These are phyloP conservation scores for Botrytis elliptica DNA, from an alignment of 2,329 filamentous ascomycete species.

Conservation along the genomic window DNA sequence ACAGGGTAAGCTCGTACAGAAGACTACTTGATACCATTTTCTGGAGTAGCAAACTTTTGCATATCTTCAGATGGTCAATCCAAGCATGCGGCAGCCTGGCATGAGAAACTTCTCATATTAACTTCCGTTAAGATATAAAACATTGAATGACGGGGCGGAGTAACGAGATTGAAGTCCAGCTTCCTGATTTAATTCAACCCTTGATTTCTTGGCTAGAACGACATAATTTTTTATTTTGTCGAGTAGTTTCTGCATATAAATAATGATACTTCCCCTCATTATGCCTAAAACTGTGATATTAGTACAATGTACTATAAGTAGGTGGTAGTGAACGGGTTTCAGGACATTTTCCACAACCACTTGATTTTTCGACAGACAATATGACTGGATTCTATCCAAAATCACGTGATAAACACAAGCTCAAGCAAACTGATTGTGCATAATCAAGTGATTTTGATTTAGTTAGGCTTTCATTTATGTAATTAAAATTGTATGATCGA, in stretches of 20 bases:
- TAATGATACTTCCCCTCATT: not conserved
- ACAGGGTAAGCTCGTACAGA: no score
- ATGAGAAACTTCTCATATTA: not conserved
- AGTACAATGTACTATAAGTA: no score
- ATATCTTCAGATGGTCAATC: not conserved
- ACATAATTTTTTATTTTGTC: not conserved
- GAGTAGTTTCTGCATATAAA: not conserved
- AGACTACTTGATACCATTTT: not conserved
- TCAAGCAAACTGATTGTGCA: no score
- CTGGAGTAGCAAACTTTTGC: not conserved
- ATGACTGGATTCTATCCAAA: no score
- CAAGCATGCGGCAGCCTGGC: not conserved
- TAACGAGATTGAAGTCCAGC: not conserved
- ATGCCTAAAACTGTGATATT: no score
- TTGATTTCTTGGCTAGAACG: not conserved
- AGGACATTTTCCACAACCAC: no score
- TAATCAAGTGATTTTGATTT: no score
- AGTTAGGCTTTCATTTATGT: no score
- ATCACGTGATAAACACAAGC: no score
- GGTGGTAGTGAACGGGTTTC: no score
- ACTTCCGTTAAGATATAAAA: not conserved
- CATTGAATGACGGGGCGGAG: not conserved
- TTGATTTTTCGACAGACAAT: no score
- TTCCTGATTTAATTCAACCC: not conserved
- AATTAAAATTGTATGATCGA: no score